Percentiles rank a stretch among this genome's conserved stretches.
phyloP scores from a whole-genome alignment of 495 filamentous ascomycete genomes.

The Annulohypoxylon maeteangense region DNA sequence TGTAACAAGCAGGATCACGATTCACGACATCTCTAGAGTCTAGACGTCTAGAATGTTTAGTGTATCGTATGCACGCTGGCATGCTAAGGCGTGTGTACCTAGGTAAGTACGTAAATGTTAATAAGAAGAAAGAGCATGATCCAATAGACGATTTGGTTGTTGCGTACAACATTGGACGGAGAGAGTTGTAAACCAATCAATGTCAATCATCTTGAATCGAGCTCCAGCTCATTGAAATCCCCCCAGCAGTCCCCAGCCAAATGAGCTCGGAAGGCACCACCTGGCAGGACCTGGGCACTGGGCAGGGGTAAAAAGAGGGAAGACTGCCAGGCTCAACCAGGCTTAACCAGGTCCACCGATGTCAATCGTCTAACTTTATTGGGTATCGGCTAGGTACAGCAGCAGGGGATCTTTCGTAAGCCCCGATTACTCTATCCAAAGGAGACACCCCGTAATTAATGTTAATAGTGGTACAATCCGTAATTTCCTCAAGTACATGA shows the following conservation, averaged over 20 bases:
- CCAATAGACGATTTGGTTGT: conserved; percentile 14
- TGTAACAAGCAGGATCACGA: neutral
- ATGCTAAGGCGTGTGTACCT: neutral
- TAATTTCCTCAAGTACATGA: conserved; percentile 27
- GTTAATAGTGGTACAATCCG: conserved; percentile 23
- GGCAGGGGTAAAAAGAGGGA: conserved; percentile 28
- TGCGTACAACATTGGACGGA: conserved; percentile 1
- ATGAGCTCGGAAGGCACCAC: conserved; percentile 20
- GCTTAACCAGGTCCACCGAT: conserved; percentile 5
- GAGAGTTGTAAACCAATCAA: neutral
- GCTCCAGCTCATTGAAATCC: conserved; percentile 29
- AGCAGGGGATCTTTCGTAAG: conserved; percentile 24
- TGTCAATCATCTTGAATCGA: conserved; percentile 21
- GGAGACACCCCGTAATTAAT: conserved; percentile 12
- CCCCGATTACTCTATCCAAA: conserved; percentile 9
- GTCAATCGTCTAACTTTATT: conserved; percentile 28
- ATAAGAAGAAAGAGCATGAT: conserved; percentile 5
- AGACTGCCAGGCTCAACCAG: conserved; percentile 9
- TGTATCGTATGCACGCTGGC: neutral
- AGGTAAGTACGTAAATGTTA: conserved; percentile 6
- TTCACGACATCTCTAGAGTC: neutral
- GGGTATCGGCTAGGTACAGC: conserved; percentile 35
- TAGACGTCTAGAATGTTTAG: neutral
- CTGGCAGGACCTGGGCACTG: too few species aligned
- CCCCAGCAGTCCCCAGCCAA: conserved; percentile 18